Percentiles rank a stretch among this genome's conserved stretches.
phyloP scores from a whole-genome alignment of 1,284 basidiomycete species.

The Anthracocystis setariae region DNA sequence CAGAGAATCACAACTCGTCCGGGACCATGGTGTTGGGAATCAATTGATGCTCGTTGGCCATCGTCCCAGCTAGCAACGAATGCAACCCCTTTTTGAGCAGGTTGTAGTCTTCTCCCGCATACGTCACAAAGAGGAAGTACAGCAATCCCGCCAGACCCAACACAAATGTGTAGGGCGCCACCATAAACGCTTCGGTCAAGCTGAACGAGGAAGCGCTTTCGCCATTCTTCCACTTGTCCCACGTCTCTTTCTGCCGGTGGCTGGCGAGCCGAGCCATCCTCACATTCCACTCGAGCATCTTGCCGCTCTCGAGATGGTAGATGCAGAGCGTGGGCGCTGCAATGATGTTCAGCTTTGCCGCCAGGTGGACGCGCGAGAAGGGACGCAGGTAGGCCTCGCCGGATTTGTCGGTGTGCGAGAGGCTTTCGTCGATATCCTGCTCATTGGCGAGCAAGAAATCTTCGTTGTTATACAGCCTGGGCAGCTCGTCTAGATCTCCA shows the following conservation, averaged over 20 bases:
- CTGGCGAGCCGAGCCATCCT: slow-evolving; percentile 43
- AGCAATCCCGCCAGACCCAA: slow-evolving; percentile 25
- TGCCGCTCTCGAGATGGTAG: slow-evolving; percentile 61
- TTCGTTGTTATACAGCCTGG: slow-evolving; percentile 59
- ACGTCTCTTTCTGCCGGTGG: slow-evolving; percentile 44
- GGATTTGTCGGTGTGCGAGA: slow-evolving; percentile 55
- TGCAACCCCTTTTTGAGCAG: slow-evolving; percentile 25
- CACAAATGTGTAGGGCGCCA: slow-evolving; percentile 46
- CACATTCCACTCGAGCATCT: slow-evolving; percentile 65
- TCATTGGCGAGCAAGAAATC: slow-evolving; percentile 68
- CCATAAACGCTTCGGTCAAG: slow-evolving; percentile 42
- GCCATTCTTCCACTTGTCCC: slow-evolving; percentile 62
- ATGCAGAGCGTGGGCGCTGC: slow-evolving; percentile 67
- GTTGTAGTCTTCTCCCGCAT: slow-evolving; percentile 46
- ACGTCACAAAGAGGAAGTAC: slow-evolving; percentile 42
- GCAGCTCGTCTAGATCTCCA: slow-evolving; percentile 35
- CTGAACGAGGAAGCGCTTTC: slow-evolving; percentile 55
- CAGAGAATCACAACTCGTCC: slow-evolving; percentile 12
- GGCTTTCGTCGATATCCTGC: slow-evolving; percentile 66
- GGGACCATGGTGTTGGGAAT: not conserved
- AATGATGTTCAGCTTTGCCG: slow-evolving; percentile 67
- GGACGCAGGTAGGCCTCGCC: slow-evolving; percentile 68
- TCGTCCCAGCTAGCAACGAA: slow-evolving; percentile 8
- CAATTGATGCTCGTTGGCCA: slow-evolving; percentile 4
- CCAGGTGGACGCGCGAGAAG: slow-evolving; percentile 68